phyloP scores from a whole-genome alignment of 2,329 filamentous ascomycete genomes.

The Aspergillus piperis region DNA sequence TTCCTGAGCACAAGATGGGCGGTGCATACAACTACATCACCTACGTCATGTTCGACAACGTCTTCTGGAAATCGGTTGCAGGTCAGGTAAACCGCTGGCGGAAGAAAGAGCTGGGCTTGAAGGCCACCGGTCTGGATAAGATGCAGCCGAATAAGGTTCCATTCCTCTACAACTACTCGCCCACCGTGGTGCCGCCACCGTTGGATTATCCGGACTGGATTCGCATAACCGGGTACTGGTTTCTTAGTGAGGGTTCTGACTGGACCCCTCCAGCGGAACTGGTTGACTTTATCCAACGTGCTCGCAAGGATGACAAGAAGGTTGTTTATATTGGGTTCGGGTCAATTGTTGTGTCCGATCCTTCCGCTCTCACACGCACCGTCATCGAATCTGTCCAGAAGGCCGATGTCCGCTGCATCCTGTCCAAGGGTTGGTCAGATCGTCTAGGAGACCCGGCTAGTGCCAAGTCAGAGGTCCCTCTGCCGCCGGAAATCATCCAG shows the following conservation, averaged over 20 bases:
- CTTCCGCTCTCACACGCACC: constrained; percentile 83
- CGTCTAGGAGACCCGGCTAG: constrained; percentile 64
- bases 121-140: constrained; percentile 80
- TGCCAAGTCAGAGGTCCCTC: constrained; percentile 64
- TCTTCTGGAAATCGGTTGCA: constrained; percentile 94
- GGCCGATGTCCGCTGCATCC: constrained; percentile 88
- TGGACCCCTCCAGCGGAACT: constrained; percentile 78
- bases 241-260: constrained; percentile 72
- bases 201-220: constrained; percentile 98
- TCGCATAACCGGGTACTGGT: constrained; percentile 96
- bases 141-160: constrained; percentile 97
- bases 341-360: constrained; percentile 90
- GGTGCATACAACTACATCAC: constrained; percentile 94
- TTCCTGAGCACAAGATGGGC: constrained; percentile 89
- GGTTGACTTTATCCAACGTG: constrained; percentile 77
- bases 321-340: constrained; percentile 97
- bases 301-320: constrained; percentile 80
- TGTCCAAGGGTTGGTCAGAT: constrained; percentile 97
- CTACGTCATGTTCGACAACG: constrained; percentile 92
- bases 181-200: constrained; percentile 88
- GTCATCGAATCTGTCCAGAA: constrained; percentile 88
- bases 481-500: constrained; percentile 79
- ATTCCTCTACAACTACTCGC: constrained; percentile 96
- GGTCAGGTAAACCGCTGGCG: constrained; percentile 93
- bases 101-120: constrained; percentile 74